Percentiles rank a stretch among this genome's conserved stretches.
Evolutionary conservation across 2,329 filamentous ascomycete species (phyloP).

Genomic region (Mariannaea elegans): DNA sequence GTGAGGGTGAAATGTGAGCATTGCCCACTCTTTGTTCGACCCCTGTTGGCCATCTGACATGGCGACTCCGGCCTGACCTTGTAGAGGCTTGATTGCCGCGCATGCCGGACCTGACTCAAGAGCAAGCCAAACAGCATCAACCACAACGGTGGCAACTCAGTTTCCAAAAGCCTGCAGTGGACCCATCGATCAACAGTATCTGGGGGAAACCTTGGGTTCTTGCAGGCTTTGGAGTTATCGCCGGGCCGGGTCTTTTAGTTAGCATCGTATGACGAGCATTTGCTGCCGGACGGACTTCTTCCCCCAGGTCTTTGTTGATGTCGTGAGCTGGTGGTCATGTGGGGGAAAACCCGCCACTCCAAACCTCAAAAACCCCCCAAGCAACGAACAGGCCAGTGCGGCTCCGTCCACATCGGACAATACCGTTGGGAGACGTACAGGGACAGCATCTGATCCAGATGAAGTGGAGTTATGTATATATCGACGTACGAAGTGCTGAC

Average conservation of each 20-base stretch:
- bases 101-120: constrained; percentile 35
- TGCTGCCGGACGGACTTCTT: constrained; percentile 23
- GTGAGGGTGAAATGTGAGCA: constrained; percentile 8
- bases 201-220: constrained; percentile 13
- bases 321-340: constrained; percentile 33
- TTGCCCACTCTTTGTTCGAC: constrained; percentile 25
- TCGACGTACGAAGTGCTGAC: not conserved
- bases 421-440: constrained; percentile 5
- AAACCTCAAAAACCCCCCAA: constrained; percentile 6
- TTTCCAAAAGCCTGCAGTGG: constrained; percentile 4
- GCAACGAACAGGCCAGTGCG: constrained; percentile 2
- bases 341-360: constrained; percentile 23
- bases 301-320: constrained; percentile 29
- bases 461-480: not conserved
- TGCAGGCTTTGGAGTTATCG: not conserved
- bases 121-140: constrained; percentile 5
- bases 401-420: constrained; percentile 22
- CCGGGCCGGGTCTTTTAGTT: constrained; percentile 28
- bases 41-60: constrained; percentile 35
- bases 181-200: constrained; percentile 26
- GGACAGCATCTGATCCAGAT: not conserved
- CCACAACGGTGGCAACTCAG: constrained; percentile 24
- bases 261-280: constrained; percentile 39
- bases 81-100: constrained; percentile 28
- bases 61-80: constrained; percentile 34